Base-by-base conservation (phyloP, 129 eudicot species). In the Cynara cardunculus region DNA sequence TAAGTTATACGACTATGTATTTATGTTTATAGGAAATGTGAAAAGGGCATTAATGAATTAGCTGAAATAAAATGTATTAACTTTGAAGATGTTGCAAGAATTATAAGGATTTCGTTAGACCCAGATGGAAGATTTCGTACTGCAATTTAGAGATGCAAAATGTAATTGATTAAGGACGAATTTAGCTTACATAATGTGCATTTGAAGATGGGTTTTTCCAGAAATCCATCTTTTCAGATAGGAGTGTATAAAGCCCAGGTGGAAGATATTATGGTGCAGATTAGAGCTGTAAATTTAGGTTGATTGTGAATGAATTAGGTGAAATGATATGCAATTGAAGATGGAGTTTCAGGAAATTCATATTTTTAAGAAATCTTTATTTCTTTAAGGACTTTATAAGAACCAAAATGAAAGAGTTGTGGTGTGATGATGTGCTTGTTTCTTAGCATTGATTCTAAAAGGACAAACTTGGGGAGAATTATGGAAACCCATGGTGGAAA, bases 401-500 rank as follows among this genome's bases (percentile, higher is more conserved):
- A 46, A 46, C 19, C 61, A 14, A 14, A 44, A 44, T 11, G 18
- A 11, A 44, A 12, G 18, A 44, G 1, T 9, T 39, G 46, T 39
- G 46, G 46, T 39, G 46, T 12, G 18, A 44, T 37, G 7, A n/a
- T 18, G 67, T n/a, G 67, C 7, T 59, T 59, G 25, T 59, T 59
- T 59, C 11, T 7, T 88, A 94, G 97, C 64, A 13, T 81, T 19
- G 86, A 89, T 80, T 79, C 93, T 22, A 86, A 56, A 59, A n/a
- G 25, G 65, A 80, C 97, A 30, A 92, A 94, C 85, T 77, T 94
- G 87, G 97, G 99, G 25, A 85, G 86, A 5, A 46, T 94, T 9
- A 87, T 92, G 99, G 96, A 94, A 83, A 69, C 86, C 73, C 92
- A 94, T 85, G 90, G 99, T 77, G 86, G 91, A 28, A 86, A 88